Percentiles rank a stretch among this genome's conserved stretches.
Conservation (phyloP, 2,329 filamentous ascomycete species). For the Neobulgaria alba region DNA sequence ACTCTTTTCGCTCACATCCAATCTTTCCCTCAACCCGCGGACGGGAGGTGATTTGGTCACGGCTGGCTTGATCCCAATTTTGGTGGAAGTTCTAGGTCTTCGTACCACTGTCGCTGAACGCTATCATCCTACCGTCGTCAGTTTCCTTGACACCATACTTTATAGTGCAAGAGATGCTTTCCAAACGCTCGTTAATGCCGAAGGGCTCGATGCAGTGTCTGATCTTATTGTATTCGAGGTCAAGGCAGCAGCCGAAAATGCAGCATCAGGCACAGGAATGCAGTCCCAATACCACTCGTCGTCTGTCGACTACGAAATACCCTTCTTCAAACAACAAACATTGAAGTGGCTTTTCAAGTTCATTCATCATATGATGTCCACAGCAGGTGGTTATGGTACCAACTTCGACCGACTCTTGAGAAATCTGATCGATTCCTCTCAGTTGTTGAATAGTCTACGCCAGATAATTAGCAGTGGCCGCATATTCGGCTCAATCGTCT, state of each 20-base stretch:
- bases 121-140: constrained; percentile 74
- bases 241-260: constrained; percentile 55
- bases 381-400: constrained; percentile 56
- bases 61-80: constrained; percentile 79
- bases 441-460: constrained; percentile 69
- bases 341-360: constrained; percentile 93
- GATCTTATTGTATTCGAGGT: constrained; percentile 77
- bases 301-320: constrained; percentile 85
- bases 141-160: constrained; percentile 81
- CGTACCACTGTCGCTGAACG: constrained; percentile 75
- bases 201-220: constrained; percentile 85
- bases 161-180: constrained; percentile 81
- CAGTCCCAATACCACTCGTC: constrained; percentile 64
- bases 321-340: constrained; percentile 87
- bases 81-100: constrained; percentile 80
- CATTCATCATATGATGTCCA: constrained; percentile 89
- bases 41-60: constrained; percentile 78
- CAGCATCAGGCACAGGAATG: constrained; percentile 64
- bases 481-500: constrained; percentile 84
- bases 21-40: constrained; percentile 65
- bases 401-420: constrained; percentile 85
- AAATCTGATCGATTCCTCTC: constrained; percentile 89
- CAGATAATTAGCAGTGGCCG: constrained; percentile 72
- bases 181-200: constrained; percentile 69
- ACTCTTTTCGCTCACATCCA: constrained; percentile 78